Evolutionary conservation across 108 stramenopile genomes (phyloP).

Genomic region (Poteriospumella lacustris): DNA sequence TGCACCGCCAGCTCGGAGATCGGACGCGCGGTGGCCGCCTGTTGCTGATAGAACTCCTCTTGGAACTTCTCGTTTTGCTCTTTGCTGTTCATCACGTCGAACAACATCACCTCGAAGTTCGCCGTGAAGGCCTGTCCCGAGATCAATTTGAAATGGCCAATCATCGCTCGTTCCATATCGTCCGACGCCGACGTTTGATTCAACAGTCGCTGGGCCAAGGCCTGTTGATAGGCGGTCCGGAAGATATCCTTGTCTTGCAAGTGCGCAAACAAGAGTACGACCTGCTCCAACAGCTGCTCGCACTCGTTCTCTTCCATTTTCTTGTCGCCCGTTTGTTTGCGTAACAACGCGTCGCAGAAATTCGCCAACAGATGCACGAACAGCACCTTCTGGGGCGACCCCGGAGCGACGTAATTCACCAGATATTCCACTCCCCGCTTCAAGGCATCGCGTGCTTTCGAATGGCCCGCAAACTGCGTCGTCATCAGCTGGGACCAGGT

Average conservation of each 20-base stretch:
- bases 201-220: conserved; percentile 95
- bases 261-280: conserved; percentile 93
- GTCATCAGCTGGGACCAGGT: conserved; percentile 83
- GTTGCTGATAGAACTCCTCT: not conserved
- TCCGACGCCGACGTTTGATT: conserved; percentile 90
- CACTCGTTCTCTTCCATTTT: conserved; percentile 86
- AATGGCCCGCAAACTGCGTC: conserved; percentile 79
- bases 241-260: conserved; percentile 98
- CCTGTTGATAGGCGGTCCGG: conserved; percentile 94
- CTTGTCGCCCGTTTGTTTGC: conserved; percentile 86
- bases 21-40: conserved; percentile 6
- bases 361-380: conserved; percentile 94
- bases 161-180: conserved; percentile 96
- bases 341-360: conserved; percentile 93
- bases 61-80: conserved; percentile 73
- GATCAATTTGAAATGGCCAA: conserved; percentile 93
- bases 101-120: conserved; percentile 91
- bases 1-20: conserved; percentile 79
- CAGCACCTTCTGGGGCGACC: conserved; percentile 88
- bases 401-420: conserved; percentile 88
- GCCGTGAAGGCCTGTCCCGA: conserved; percentile 96
- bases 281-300: conserved; percentile 79
- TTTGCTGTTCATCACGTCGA: conserved; percentile 86
- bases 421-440: conserved; percentile 97
- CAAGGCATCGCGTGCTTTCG: conserved; percentile 93